Base-by-base conservation (phyloP, 2,329 filamentous ascomycete species). In the Sporothrix brunneoviolacea region DNA sequence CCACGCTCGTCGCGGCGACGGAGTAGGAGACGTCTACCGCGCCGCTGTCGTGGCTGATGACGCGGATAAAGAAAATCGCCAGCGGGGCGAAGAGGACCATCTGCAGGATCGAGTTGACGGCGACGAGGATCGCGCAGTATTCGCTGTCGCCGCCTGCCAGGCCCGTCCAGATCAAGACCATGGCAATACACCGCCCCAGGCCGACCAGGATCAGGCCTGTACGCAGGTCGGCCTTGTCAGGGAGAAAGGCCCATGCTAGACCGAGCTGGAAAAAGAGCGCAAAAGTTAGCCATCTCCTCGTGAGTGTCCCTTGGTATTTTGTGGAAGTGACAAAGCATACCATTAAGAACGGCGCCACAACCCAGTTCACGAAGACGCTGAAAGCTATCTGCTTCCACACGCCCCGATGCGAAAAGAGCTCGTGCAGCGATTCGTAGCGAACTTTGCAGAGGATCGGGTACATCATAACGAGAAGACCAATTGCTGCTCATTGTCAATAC, bases 381-480 rank as follows among this genome's bases (percentile, higher is more conserved):
- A 95, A 87, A 0, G 64, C 70, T n/a, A 95, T 79, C 64, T 95
- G 88, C 45, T 80, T 79, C 88, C 87, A 95, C 3, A 94, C 70
- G 1, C 71, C 70, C 3, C 73, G 72, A 3, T 80, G 72, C 3
- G 69, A 64, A 52, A 93, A 76, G 4, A 88, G 70, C 3, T 77
- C 69, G 63, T 89, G 86, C 9, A 94, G 68, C 0, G 79, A 78
- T 64, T 94, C 88, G 65, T 82, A 93, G 36, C 80, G 80, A 6
- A 94, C 85, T 65, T 93, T 93, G 75, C 88, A 94, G 0, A 95
- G 71, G 53, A 95, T 94, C 0, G 89, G 90, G 61, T 93, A 95
- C 88, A 95, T 95, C 88, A 95, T 95, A 37, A 94, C 82, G 1
- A 95, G 74, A 1, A 95, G 69, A 0, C 89, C 88, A 42, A 94